Percentiles rank a stretch among this genome's conserved stretches.
phyloP scores from a whole-genome alignment of 2,329 filamentous ascomycete genomes.

The Stagonosporopsis cucurbitacearum region DNA sequence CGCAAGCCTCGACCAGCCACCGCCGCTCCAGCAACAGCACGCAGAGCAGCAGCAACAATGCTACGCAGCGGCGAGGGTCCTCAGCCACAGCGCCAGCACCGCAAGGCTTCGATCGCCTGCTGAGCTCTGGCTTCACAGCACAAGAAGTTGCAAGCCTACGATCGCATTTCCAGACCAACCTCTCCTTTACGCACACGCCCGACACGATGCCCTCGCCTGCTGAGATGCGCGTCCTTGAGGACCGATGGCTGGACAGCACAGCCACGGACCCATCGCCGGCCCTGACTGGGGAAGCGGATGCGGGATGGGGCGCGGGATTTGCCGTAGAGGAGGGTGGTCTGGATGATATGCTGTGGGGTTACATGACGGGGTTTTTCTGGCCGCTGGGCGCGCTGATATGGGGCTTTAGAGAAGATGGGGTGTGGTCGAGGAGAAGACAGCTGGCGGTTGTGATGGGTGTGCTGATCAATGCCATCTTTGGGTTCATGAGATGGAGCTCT shows the following conservation, averaged over 20 bases:
- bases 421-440: constrained; percentile 84
- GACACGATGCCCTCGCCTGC: constrained; percentile 86
- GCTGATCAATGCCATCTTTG: constrained; percentile 77
- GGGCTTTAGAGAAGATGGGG: constrained; percentile 83
- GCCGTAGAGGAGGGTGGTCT: constrained; percentile 67
- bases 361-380: constrained; percentile 94
- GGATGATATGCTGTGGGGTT: constrained; percentile 86
- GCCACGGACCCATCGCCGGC: constrained; percentile 55
- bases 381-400: constrained; percentile 85
- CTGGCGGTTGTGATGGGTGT: constrained; percentile 88
- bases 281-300: constrained; percentile 46
- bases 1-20: constrained; percentile 19
- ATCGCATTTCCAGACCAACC: constrained; percentile 86
- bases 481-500: constrained; percentile 53
- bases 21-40: constrained; percentile 26
- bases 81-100: constrained; percentile 62
- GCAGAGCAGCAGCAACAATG: constrained; percentile 18
- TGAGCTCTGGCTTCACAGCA: constrained; percentile 79
- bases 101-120: constrained; percentile 86
- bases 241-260: constrained; percentile 81
- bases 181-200: constrained; percentile 80
- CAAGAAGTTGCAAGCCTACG: constrained; percentile 85
- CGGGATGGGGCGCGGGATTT: constrained; percentile 59
- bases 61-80: constrained; percentile 28
- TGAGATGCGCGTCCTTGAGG: constrained; percentile 79